Base-by-base conservation (phyloP, 768 basidiomycete genomes). In the Mycena indigotica region DNA sequence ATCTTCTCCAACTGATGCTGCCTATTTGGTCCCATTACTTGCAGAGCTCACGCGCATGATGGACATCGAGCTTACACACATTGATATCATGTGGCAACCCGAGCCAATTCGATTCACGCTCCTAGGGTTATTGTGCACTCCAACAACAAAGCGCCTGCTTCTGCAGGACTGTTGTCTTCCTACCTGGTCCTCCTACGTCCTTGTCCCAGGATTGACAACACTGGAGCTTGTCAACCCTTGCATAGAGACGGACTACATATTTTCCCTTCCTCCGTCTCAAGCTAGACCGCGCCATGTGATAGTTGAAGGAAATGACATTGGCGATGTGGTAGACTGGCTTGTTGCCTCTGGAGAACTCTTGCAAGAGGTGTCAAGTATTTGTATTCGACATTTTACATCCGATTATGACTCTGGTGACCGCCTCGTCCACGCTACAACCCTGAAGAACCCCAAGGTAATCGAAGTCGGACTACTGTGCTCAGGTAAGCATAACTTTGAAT, bases 81-180 rank as follows among this genome's bases (percentile, higher is more conserved):
- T 55, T 28, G 60, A 61, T 28, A 28, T 61, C 24, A 52, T 56
- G 1, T 57, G 55, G 30, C 56, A 57, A 6, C 60, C 60, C 1
- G 49, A 52, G 8, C 48, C 52, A 3, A 48, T 61, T 52, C 46
- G 32, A 8, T 29, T 52, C 4, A 53, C 60, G 26, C 55, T 61
- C 10, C 49, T 55, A 28, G 44, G 40, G 3, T 52, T 61, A 41
- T 61, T 61, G 32, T 32, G 49, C 15, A 50, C 56, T 15, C 52
- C 60, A 10, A 50, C 25, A n/a, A 54, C 53, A 52, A 57, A 54
- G 41, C 29, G 49, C 30, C 50, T 61, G 44, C 50, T 40, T 29
- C 52, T 61, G 10, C 52, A 56, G 23, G 39, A 51, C n/a, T 52
- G 60, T n/a, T 39, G 45, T 16, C 49, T 61, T 1, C 56, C 60